Conservation (phyloP, 495 filamentous ascomycete species). For the Xylaria sp. region DNA sequence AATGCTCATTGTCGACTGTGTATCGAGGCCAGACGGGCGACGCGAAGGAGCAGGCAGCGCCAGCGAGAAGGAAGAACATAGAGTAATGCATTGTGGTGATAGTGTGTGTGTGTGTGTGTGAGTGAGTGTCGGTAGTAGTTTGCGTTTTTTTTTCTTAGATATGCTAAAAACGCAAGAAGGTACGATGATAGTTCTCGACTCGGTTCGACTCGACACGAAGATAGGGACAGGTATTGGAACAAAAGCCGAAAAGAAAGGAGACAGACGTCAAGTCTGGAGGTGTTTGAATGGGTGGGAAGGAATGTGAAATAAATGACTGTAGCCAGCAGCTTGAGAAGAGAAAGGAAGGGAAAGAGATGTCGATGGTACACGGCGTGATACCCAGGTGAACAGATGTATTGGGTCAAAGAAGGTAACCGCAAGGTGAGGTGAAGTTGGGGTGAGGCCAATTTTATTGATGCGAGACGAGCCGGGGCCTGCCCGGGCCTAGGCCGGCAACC, state of each 20-base stretch:
- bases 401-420: conserved; percentile 1
- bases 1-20: conserved; percentile 37
- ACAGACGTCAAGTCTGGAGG: conserved; percentile 38
- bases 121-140: not conserved
- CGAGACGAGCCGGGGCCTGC: not conserved
- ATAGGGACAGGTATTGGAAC: conserved; percentile 1
- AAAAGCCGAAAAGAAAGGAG: conserved; percentile 21
- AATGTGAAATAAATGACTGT: conserved; percentile 11
- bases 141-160: not conserved
- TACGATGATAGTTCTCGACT: not conserved
- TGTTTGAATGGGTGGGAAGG: conserved; percentile 22
- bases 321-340: conserved; percentile 31
- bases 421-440: conserved; percentile 10
- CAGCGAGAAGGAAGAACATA: conserved; percentile 13
- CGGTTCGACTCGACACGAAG: not conserved
- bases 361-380: conserved; percentile 14
- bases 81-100: conserved; percentile 27
- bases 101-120: too few relatives aligned
- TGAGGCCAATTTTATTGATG: conserved; percentile 14
- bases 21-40: conserved; percentile 39
- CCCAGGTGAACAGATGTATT: not conserved
- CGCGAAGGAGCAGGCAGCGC: conserved; percentile 22
- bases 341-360: conserved; percentile 12
- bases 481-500: not conserved
- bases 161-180: not conserved